phyloP scores from a whole-genome alignment of 768 basidiomycete genomes.

The Termitomyces sp. region DNA sequence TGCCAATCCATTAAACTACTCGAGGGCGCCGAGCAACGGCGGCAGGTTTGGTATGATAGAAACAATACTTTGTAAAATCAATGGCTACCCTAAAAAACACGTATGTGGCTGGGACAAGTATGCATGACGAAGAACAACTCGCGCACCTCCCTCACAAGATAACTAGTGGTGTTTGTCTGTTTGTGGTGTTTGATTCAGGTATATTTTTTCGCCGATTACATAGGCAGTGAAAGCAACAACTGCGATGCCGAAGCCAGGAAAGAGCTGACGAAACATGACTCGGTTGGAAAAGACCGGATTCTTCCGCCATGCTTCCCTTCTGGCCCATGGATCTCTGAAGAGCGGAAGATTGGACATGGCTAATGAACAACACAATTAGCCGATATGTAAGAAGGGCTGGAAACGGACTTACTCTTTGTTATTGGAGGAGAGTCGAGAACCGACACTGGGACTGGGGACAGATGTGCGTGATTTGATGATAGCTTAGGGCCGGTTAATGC shows the following conservation, averaged over 20 bases:
- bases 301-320: constrained; percentile 88
- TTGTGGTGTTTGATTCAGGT: constrained; percentile 31
- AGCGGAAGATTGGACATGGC: constrained; percentile 62
- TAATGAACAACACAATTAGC: constrained; percentile 13
- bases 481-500: constrained; percentile 55
- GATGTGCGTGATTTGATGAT: constrained; percentile 26
- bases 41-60: not conserved
- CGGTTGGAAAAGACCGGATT: constrained; percentile 84
- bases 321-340: constrained; percentile 93
- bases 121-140: not conserved
- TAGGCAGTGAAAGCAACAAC: constrained; percentile 90
- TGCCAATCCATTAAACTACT: not conserved
- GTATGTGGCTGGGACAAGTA: not conserved
- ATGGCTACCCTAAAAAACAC: not conserved
- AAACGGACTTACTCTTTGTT: constrained; percentile 10
- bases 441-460: not conserved
- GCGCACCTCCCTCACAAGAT: constrained; percentile 7
- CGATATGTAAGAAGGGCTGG: not conserved
- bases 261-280: constrained; percentile 84
- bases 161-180: constrained; percentile 22
- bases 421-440: not conserved
- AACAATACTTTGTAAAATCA: not conserved
- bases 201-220: constrained; percentile 77
- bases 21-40: not conserved
- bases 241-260: constrained; percentile 94